phyloP scores from a whole-genome alignment of 768 basidiomycete genomes.

The Hemileccinum impolitum region DNA sequence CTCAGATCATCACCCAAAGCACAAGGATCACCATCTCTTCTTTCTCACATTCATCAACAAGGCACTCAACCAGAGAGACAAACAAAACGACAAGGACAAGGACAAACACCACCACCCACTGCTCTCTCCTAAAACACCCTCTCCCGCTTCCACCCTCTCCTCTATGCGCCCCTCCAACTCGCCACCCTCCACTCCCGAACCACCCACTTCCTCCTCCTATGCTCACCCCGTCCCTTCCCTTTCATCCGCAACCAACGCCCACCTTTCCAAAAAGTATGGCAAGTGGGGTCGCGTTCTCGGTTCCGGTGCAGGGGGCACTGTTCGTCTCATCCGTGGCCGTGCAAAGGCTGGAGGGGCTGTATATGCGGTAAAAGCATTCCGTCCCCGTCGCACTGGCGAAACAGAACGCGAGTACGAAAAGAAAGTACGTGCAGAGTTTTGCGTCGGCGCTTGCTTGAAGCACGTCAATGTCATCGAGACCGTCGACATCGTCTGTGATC shows the following conservation, averaged over 20 bases:
- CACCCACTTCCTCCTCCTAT: constrained; percentile 18
- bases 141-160: constrained; percentile 29
- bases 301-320: constrained; percentile 97
- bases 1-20: constrained; percentile 19
- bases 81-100: constrained; percentile 19
- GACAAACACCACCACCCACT: constrained; percentile 3
- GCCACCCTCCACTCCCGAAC: constrained; percentile 23
- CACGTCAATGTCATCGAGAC: constrained; percentile 97
- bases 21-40: constrained; percentile 22
- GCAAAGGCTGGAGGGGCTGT: constrained; percentile 78
- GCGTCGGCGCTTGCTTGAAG: constrained; percentile 91
- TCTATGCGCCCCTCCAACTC: constrained; percentile 29
- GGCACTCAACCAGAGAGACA: constrained; percentile 25
- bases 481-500: constrained; percentile 95
- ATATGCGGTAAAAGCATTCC: constrained; percentile 97
- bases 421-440: constrained; percentile 99
- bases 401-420: constrained; percentile 97
- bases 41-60: constrained; percentile 35
- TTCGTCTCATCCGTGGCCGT: constrained; percentile 88
- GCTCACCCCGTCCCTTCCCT: constrained; percentile 54
- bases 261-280: constrained; percentile 97
- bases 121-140: constrained; percentile 27
- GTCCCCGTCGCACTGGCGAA: constrained; percentile 85
- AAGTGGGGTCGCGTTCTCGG: constrained; percentile 97
- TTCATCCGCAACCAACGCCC: constrained; percentile 81